Base-by-base conservation (phyloP, 148 eudicot genomes). In the Pharnaceum exiguum region DNA sequence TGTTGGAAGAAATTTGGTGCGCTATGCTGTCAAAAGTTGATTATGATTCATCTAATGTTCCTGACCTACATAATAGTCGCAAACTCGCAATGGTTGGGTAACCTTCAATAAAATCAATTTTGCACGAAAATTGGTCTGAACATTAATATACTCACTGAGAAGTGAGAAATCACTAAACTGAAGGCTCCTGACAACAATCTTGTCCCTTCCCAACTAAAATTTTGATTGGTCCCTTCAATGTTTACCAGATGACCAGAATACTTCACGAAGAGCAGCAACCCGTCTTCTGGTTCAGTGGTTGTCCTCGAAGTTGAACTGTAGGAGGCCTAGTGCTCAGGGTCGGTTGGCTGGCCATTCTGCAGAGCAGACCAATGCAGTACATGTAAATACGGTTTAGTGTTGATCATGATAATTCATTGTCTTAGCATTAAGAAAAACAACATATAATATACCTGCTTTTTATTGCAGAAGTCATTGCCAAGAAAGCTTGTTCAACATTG, bases 321-420 rank as follows among this genome's bases (percentile, higher is more conserved):
- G 89, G 79, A 12, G 82, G 89, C 63, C 70, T 77, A 0, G 82
- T 82, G 39, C 62, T 75, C 62, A 59, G 73, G 75, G 65, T 52
- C 18, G 86, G 89, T 52, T 83, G 95, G 54, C 79, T 83, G 42
- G 82, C 88, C 88, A 79, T 82, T 67, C 88, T 82, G 76, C 58
- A 35, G 24, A 15, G 45, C n/a, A 46, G 54, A 45, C 17, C 45
- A 67, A 13, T 50, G n/a, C 23, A 30, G 7, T 12, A 19, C 10
- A 22, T 26, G 24, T 13, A 18, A 27, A 12, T 5, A 21, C 17
- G 31, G 1, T n/a, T 25, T 10, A 2, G 10, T 44, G 12, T 8
- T 18, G 21, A 28, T 11, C 17, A 56, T 13, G 31, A n/a, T 2
- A 40, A 16, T 56, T 56, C 23, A 25, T n/a, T 22, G 22, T 26